Percentiles rank a stretch among this genome's conserved stretches.
Conservation (phyloP, 345 rosid species). For the Chamaenerion angustifolium region DNA sequence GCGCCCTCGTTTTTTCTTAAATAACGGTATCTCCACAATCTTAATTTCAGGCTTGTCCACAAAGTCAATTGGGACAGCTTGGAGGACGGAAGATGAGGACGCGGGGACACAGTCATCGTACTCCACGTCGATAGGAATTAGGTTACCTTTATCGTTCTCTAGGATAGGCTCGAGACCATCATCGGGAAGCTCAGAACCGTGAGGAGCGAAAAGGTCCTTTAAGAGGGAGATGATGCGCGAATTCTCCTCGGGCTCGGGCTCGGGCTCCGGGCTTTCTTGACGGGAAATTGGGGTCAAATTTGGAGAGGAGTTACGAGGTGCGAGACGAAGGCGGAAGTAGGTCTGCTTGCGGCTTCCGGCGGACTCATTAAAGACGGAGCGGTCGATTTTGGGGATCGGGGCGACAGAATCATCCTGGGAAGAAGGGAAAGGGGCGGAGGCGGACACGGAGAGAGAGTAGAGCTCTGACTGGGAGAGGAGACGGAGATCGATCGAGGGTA, state of each 20-base stretch:
- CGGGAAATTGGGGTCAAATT: slow-evolving; percentile 10
- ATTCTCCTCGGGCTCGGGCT: slow-evolving; percentile 33
- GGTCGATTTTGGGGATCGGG: slow-evolving; percentile 63
- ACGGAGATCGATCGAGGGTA: slow-evolving; percentile 51
- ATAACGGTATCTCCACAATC: neutral
- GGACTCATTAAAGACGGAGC: slow-evolving; percentile 85
- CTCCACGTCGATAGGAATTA: slow-evolving; percentile 28
- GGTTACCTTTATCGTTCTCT: neutral
- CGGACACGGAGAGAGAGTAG: slow-evolving; percentile 29
- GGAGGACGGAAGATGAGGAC: neutral
- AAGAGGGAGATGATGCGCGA: slow-evolving; percentile 32
- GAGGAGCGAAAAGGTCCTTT: slow-evolving; percentile 42
- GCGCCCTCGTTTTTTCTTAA: slow-evolving; percentile 52
- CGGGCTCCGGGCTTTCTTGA: slow-evolving; percentile 12
- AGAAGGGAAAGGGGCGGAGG: slow-evolving; percentile 21
- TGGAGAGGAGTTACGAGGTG: slow-evolving; percentile 30
- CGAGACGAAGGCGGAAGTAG: slow-evolving; percentile 73
- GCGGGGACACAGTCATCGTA: slow-evolving; percentile 10
- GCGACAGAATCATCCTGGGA: slow-evolving; percentile 24
- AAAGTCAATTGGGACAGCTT: slow-evolving; percentile 2
- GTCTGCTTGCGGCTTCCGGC: slow-evolving; percentile 94
- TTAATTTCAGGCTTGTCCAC: slow-evolving; percentile 7
- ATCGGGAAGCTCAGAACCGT: slow-evolving; percentile 12
- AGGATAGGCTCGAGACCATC: neutral
- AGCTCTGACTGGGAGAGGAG: slow-evolving; percentile 48